A percentile compares a stretch with the other conserved stretches of the same genome.
Evolutionary conservation across 1,139 yeast genomes (phyloP).

Genomic region (Kurtzmaniella natalensis): DNA sequence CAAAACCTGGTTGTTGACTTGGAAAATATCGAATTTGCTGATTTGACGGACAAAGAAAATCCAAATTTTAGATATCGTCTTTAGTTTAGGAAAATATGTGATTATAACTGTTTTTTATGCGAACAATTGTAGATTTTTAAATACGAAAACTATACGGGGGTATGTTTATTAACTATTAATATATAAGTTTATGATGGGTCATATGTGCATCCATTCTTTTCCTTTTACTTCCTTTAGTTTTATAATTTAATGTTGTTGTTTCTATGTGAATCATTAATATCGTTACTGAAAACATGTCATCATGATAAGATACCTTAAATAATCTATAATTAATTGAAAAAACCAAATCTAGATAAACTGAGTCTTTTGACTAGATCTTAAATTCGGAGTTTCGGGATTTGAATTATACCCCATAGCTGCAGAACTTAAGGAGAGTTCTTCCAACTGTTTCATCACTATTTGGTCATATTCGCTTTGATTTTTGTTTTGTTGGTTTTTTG

Average conservation of each 20-base stretch:
- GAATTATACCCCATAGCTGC: slow-evolving; percentile 49
- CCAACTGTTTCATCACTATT: slow-evolving; percentile 46
- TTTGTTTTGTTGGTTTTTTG: slow-evolving; percentile 10
- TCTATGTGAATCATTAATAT: too few species aligned
- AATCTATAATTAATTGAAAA: too few species aligned
- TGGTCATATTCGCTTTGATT: slow-evolving; percentile 23
- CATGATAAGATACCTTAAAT: too few species aligned
- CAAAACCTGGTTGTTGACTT: too few species aligned
- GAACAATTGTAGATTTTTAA: too few species aligned
- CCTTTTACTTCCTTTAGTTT: neutral
- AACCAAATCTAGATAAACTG: slow-evolving; percentile 18
- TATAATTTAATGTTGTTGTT: neutral
- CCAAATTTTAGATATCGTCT: slow-evolving; percentile 58
- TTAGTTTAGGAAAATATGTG: too few species aligned
- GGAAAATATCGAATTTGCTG: slow-evolving; percentile 57
- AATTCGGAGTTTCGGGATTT: slow-evolving; percentile 40
- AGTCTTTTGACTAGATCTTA: slow-evolving; percentile 15
- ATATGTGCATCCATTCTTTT: too few species aligned
- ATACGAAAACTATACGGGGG: too few species aligned
- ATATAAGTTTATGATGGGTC: too few species aligned
- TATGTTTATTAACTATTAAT: too few species aligned
- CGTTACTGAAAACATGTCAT: too few species aligned
- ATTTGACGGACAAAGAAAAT: slow-evolving; percentile 64
- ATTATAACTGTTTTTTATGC: too few species aligned
- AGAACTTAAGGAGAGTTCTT: slow-evolving; percentile 44